Conservation (phyloP, 139 green algal species). For the Diplosphaera chodatii region DNA sequence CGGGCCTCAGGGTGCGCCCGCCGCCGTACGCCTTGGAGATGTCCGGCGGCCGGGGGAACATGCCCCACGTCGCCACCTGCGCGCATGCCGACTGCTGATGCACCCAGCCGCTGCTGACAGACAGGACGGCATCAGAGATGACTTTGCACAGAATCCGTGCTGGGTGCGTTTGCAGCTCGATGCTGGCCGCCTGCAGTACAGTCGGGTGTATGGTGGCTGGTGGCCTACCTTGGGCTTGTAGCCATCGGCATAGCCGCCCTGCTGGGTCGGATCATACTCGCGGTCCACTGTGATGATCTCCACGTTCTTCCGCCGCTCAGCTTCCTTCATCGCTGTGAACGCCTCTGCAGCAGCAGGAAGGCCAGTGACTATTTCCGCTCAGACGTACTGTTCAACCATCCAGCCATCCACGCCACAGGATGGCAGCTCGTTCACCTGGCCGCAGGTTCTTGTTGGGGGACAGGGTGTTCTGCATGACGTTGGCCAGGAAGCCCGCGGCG, state of each 20-base stretch:
- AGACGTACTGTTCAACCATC: neutral
- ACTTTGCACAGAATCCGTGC: too few relatives aligned
- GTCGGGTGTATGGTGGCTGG: too few relatives aligned
- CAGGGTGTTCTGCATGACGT: neutral
- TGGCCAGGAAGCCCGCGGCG: neutral
- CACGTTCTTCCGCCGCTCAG: neutral
- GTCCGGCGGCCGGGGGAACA: conserved; percentile 78
- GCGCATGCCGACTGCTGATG: too few relatives aligned
- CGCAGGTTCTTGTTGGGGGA: neutral
- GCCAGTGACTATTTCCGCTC: neutral
- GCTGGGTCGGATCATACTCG: neutral
- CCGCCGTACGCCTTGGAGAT: conserved; percentile 55
- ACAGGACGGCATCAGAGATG: too few relatives aligned
- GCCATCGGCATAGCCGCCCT: neutral
- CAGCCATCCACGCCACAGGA: neutral
- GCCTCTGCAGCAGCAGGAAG: neutral
- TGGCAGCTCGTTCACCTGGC: neutral
- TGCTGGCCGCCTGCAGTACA: too few relatives aligned
- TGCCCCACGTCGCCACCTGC: conserved; percentile 71
- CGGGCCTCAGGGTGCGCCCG: conserved; percentile 67
- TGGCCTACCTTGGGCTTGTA: neutral
- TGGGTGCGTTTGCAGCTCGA: too few relatives aligned
- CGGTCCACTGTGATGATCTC: neutral
- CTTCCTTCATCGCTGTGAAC: neutral
- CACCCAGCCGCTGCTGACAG: too few relatives aligned